These are phyloP conservation scores for Lactifluus echinatus DNA, from an alignment of 768 basidiomycete species.

Conservation along the genomic window DNA sequence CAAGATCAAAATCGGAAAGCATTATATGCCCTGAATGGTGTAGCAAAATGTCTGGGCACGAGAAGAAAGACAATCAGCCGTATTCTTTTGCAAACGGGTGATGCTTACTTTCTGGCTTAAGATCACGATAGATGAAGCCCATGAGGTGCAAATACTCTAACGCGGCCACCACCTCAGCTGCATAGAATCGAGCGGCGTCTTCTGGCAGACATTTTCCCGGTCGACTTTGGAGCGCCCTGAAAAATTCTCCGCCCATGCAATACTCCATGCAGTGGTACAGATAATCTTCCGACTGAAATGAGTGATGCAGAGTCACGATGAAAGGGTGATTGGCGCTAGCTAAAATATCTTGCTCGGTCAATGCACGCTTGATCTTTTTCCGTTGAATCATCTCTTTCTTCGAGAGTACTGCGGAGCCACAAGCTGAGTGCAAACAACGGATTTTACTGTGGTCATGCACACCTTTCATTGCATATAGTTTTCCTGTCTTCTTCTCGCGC, in stretches of 20 bases:
- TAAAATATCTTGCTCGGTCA: constrained; percentile 98
- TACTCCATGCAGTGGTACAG: constrained; percentile 99
- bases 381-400: constrained; percentile 99
- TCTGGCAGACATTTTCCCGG: constrained; percentile 96
- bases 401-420: constrained; percentile 65
- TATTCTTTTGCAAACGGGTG: constrained; percentile 2
- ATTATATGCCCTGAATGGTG: constrained; percentile 99
- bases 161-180: constrained; percentile 96
- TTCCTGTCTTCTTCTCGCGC: constrained; percentile 93
- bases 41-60: constrained; percentile 75
- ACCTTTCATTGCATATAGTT: constrained; percentile 99
- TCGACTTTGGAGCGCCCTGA: constrained; percentile 90
- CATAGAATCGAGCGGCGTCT: constrained; percentile 94
- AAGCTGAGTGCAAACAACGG: constrained; percentile 14
- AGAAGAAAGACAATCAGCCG: constrained; percentile 17
- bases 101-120: constrained; percentile 95
- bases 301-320: constrained; percentile 98
- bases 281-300: constrained; percentile 97
- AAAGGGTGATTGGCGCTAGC: constrained; percentile 99
- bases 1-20: constrained; percentile 98
- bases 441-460: constrained; percentile 27
- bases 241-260: constrained; percentile 99
- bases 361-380: constrained; percentile 97
- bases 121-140: constrained; percentile 98
- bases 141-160: constrained; percentile 98